Percentiles rank a stretch among this genome's conserved stretches.
These are phyloP conservation scores for Phyllachora maydis DNA, from an alignment of 2,329 filamentous ascomycete genomes.

Conservation along the genomic window DNA sequence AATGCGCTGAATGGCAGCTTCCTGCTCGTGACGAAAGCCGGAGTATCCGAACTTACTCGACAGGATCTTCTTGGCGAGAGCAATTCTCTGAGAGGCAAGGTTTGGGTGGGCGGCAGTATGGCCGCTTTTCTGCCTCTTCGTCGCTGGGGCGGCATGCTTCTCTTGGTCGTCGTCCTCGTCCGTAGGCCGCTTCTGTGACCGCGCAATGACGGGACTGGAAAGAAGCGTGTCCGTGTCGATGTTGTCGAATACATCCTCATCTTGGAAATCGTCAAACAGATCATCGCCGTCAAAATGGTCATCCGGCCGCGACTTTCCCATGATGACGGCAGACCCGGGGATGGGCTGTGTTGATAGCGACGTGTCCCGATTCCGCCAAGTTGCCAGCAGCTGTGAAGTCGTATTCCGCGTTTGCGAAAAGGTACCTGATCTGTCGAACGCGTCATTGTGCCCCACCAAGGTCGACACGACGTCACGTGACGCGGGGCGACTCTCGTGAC, in stretches of 20 bases:
- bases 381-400: too few relatives aligned
- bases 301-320: too few relatives aligned
- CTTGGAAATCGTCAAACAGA: conserved; percentile 8
- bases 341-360: too few relatives aligned
- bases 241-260: conserved; percentile 3
- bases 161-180: not conserved
- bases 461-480: too few relatives aligned
- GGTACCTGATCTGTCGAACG: too few relatives aligned
- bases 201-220: too few relatives aligned
- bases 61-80: conserved; percentile 10
- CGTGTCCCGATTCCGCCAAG: too few relatives aligned
- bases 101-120: too few relatives aligned
- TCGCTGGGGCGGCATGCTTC: not conserved
- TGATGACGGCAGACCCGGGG: too few relatives aligned
- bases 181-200: conserved; percentile 1
- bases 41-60: conserved; percentile 16
- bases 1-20: conserved; percentile 15
- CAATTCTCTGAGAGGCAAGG: conserved; percentile 1
- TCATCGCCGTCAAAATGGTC: conserved; percentile 14
- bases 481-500: too few relatives aligned
- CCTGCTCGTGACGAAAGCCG: conserved; percentile 22
- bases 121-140: not conserved
- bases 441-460: too few relatives aligned
- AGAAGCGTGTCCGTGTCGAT: conserved; percentile 1
- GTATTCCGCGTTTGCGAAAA: too few relatives aligned